Evolutionary conservation across 441 rosid species (phyloP), one percentile per base, ranked within the genome.

Genomic region (Jatropha podagrica): DNA sequence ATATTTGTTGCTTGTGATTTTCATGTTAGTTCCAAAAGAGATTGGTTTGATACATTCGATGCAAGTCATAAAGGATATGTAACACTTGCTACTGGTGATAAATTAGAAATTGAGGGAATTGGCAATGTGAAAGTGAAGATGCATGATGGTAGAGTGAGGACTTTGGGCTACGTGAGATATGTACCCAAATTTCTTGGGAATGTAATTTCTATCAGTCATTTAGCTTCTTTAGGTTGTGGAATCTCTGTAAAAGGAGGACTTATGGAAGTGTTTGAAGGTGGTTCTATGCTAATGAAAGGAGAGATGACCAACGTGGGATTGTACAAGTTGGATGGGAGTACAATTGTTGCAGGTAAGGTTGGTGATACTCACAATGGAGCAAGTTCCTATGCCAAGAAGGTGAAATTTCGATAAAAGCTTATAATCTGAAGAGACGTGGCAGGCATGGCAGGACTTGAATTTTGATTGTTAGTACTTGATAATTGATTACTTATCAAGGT

Each of bases 61-160:
- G 26, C 0, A 40, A 5, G 6, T 41, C n/a, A 5, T 7, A 15
- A 14, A 40, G 32, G 46, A 18, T n/a, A n/a, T 9, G 26, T 44
- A 65, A 20, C 7, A 44, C 6, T 44, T n/a, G 26, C 13, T 12
- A 17, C 17, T 40, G 49, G 68, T 6, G 6, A 17, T 44, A 42
- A 42, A 65, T 38, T 65, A 65, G 32, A 65, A 65, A 48, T 65
- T 65, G 15, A 42, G 54, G 69, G 69, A 9, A 37, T 65, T 65
- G 37, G 37, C 2, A 65, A 42, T 44, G 52, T 65, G 52, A 65
- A 65, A 65, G 52, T 65, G 37, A 42, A 44, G 15, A 41, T 65
- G 52, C 7, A 65, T 44, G 37, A 42, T 65, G 69, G 52, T 65
- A 42, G 9, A 9, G 37, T n/a, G 6, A 17, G 4, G 23, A 64